Base-by-base conservation (phyloP, 169 alveolate genomes). In the Plasmodium knowlesi region DNA sequence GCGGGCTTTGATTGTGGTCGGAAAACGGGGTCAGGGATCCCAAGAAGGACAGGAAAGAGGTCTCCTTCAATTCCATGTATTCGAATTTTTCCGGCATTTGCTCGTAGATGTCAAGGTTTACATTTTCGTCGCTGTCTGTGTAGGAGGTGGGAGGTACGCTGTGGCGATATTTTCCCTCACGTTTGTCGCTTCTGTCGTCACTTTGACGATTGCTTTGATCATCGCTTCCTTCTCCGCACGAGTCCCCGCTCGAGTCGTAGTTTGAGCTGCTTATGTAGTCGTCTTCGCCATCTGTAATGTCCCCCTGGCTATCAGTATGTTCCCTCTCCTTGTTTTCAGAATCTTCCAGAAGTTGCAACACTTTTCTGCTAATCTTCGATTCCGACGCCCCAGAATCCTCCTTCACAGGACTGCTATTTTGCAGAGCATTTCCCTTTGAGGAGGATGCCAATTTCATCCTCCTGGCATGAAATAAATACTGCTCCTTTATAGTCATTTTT, bases 1-100 rank as follows among this genome's bases (percentile, higher is more conserved):
- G 97, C 5, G 99, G 99, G 83, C 99, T 98, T 96, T 99, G 99
- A 96, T 99, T 99, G 96, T 99, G 99, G 92, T 99, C 99, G 82
- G 99, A 97, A 97, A 99, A 99, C 32, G 99, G 99, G 12, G 99
- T 99, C 79, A 98, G 97, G 0, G 99, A 97, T 8, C 99, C 99
- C 30, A 99, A 92, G 76, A 99, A 96, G 30, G 99, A 98, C 73
- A 99, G 96, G 82, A 99, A 98, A 53, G 99, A 98, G 9, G 99
- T 96, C 70, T 99, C 99, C 89, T 98, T 98, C 41, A 99, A 94
- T 96, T 99, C 99, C 96, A 99, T 97, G 96, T 99, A 99, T 14
- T 98, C 98, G 94, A 97, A 97, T 37, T 93, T 93, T 78, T 97
- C 97, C 5, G 99, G 99, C 9, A 95, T 97, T 83, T 54, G 96